A percentile compares a stretch with the other conserved stretches of the same genome.
Conservation (phyloP, 352 stramenopile species). For the Phytophthora foliorum region DNA sequence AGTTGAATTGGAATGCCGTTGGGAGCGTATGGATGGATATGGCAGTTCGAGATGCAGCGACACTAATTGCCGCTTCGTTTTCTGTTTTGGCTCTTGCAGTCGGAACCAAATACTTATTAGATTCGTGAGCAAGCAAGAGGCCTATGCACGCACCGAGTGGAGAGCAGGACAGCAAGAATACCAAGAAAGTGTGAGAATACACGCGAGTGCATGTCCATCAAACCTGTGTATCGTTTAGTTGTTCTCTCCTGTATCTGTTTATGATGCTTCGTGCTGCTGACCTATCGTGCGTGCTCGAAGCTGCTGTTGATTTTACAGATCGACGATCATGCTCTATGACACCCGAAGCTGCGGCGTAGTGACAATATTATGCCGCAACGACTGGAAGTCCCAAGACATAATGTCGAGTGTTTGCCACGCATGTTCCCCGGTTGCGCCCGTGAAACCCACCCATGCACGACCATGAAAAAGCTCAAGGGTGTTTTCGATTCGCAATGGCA, state of each 20-base stretch:
- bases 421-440: conserved; percentile 81
- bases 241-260: conserved; percentile 1
- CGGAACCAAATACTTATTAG: conserved; percentile 64
- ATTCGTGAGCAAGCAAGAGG: conserved; percentile 58
- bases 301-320: conserved; percentile 11
- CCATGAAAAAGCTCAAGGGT: conserved; percentile 86
- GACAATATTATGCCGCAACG: conserved; percentile 51
- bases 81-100: conserved; percentile 57
- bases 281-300: neutral
- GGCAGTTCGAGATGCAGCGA: conserved; percentile 42
- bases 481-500: conserved; percentile 88
- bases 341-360: conserved; percentile 22
- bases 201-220: conserved; percentile 48
- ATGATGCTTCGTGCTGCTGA: too few species aligned
- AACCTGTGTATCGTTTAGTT: conserved; percentile 31
- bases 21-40: conserved; percentile 42
- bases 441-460: conserved; percentile 94
- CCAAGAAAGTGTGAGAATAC: conserved; percentile 50
- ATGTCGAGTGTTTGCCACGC: conserved; percentile 93
- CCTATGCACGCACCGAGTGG: conserved; percentile 46
- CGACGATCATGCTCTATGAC: conserved; percentile 2
- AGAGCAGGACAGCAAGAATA: conserved; percentile 48
- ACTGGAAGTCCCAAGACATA: conserved; percentile 84
- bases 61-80: conserved; percentile 39
- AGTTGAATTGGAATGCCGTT: conserved; percentile 41